Percentiles rank a stretch among this genome's conserved stretches.
Conservation (phyloP, 2,329 filamentous ascomycete genomes). For the Colletotrichum chlorophyti region DNA sequence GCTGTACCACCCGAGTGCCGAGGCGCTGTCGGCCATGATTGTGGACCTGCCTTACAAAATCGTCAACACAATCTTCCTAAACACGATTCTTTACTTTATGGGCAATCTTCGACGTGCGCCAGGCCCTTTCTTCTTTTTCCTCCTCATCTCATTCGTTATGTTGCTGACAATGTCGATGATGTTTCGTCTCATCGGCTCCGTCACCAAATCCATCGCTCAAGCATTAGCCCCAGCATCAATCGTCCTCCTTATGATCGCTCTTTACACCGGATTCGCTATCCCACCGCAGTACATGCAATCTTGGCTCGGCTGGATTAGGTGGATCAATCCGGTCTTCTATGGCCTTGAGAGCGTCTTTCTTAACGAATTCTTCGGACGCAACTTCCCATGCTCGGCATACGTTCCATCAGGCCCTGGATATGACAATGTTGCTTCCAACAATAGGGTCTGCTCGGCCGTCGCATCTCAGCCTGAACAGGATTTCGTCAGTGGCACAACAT, state of each 20-base stretch:
- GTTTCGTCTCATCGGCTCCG: constrained; percentile 54
- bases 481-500: constrained; percentile 54
- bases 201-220: constrained; percentile 57
- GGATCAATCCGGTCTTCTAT: constrained; percentile 69
- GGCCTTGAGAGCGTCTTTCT: constrained; percentile 68
- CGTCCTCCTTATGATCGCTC: constrained; percentile 52
- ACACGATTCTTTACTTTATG: constrained; percentile 50
- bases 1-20: constrained; percentile 46
- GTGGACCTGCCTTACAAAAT: constrained; percentile 43
- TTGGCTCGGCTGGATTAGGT: constrained; percentile 64
- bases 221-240: constrained; percentile 60
- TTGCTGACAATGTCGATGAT: constrained; percentile 71
- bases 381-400: constrained; percentile 52
- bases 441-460: constrained; percentile 54
- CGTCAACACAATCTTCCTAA: constrained; percentile 42
- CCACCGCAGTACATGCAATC: constrained; percentile 52
- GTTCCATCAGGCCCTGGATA: constrained; percentile 38
- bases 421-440: constrained; percentile 29
- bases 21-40: constrained; percentile 35
- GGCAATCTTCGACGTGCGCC: constrained; percentile 52
- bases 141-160: constrained; percentile 64
- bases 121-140: constrained; percentile 70
- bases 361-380: constrained; percentile 63
- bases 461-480: constrained; percentile 53
- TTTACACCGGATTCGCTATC: constrained; percentile 56